Base-by-base conservation (phyloP, 768 basidiomycete species). In the Lentinula aciculospora region DNA sequence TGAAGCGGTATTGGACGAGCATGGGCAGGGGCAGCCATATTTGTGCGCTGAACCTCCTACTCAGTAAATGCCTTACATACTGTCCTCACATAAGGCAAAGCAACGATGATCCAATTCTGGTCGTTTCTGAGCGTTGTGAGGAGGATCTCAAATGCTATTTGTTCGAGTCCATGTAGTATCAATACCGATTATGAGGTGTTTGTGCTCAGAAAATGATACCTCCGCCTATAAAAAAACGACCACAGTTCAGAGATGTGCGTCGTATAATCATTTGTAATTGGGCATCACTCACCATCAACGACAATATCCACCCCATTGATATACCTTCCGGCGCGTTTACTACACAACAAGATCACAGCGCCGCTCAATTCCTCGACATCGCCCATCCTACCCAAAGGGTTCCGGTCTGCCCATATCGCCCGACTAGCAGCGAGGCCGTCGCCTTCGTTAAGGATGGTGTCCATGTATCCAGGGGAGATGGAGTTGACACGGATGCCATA, bases 401-500 rank as follows among this genome's bases (percentile, higher is more conserved):
- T 78, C 50, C 72, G 67, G 29, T 68, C 69, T 3, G 65, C 59
- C 76, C 74, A 79, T n/a, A 72, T 66, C 9, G 61, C 60, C 47
- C 71, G 66, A n/a, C 66, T 69, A 9, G 66, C 63, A 13, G 64
- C 71, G 12, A 75, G 62, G 1, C 68, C 67, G 0, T 67, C 65
- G 8, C 71, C 71, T 44, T 69, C 66, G 39, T 76, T 78, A 63
- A 77, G 64, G 45, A 71, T 65, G 1, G 86, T 89, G 63, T 84
- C 84, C 32, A 88, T 85, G 62, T 86, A 81, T 23, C 89, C 88
- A 0, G 88, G 88, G 51, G 85, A 87, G 57, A 91, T 72, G 3
- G 80, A 72, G 66, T 91, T 91, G 60, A 88, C 87, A 3, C 88
- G 76, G 49, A 91, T 89, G 2, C 74, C 69, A 63, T 83, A 73